Evolutionary conservation across 1,284 basidiomycete genomes (phyloP), one percentile per base, ranked within the genome.

Genomic region (Trichosporon sp.): DNA sequence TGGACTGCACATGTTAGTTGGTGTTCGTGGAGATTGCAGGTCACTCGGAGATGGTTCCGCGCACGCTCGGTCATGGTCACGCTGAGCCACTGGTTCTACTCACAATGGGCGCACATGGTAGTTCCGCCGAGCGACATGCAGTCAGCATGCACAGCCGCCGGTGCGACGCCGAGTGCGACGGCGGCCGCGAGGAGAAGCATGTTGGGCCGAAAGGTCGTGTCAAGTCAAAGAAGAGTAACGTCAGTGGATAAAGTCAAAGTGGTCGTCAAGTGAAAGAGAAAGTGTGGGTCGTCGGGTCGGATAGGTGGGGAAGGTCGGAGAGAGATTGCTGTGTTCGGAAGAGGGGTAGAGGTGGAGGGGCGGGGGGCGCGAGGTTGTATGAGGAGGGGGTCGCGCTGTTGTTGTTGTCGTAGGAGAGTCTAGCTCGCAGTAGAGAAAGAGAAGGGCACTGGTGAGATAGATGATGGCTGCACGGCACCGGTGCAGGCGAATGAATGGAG

Each of bases 1-100:
- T 72, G 66, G 64, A 77, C 77, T 79, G 69, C 13, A 44, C 9
- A 16, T 52, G 31, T 54, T 21, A 60, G 59, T 36, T 8, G 2
- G 14, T 29, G 59, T 29, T 11, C 25, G 32, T n/a, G 33, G 4
- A 3, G 25, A 16, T 37, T 4, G 37, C 34, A 13, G 21, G 21
- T 27, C 19, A 49, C 27, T 54, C 36, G 57, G 34, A 16, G 34
- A 16, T 16, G 34, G 34, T 37, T 11, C 34, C 5, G 34, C 33
- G 27, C 36, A n/a, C 16, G 34, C 33, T 9, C n/a, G 10, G 9
- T 25, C 14, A 2, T 40, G 37, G 5, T n/a, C 4, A n/a, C 16
- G 21, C 21, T 54, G 59, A 8, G 27, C 7, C 4, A 31, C 25
- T 11, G 19, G 19, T 3, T n/a, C n/a, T 25, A 60, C 64, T 21